These are phyloP conservation scores for Aspergillus proliferans DNA, from an alignment of 2,329 filamentous ascomycete genomes.

Conservation along the genomic window DNA sequence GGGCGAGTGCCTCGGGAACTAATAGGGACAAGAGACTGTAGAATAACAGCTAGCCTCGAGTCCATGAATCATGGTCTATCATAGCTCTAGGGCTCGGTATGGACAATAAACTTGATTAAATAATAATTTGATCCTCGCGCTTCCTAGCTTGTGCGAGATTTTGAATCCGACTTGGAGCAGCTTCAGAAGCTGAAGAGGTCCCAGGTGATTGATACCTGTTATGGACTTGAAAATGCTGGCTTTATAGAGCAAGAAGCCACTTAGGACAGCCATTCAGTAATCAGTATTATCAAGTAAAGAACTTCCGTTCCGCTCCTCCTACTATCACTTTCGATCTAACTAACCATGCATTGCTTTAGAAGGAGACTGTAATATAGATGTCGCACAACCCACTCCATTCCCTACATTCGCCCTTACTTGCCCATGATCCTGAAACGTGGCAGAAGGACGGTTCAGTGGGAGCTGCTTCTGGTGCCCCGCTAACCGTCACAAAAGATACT, in stretches of 20 bases:
- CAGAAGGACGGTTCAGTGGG: too few relatives aligned
- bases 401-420: not conserved
- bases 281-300: slow-evolving; percentile 1
- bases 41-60: too few relatives aligned
- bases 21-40: too few relatives aligned
- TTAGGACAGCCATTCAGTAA: not conserved
- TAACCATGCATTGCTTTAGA: not conserved
- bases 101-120: too few relatives aligned
- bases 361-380: slow-evolving; percentile 1
- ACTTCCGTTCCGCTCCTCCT: not conserved
- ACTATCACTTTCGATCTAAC: not conserved
- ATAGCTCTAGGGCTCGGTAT: too few relatives aligned
- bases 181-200: slow-evolving; percentile 1
- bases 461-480: too few relatives aligned
- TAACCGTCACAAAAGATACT: not conserved
- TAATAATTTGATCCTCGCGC: too few relatives aligned
- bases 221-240: not conserved
- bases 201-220: not conserved
- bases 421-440: not conserved
- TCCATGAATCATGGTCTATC: too few relatives aligned
- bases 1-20: too few relatives aligned
- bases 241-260: not conserved
- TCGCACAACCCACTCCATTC: not conserved
- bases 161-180: not conserved
- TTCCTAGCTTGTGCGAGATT: not conserved